phyloP scores from a whole-genome alignment of 2,329 filamentous ascomycete species.

The Cercospora sp. region DNA sequence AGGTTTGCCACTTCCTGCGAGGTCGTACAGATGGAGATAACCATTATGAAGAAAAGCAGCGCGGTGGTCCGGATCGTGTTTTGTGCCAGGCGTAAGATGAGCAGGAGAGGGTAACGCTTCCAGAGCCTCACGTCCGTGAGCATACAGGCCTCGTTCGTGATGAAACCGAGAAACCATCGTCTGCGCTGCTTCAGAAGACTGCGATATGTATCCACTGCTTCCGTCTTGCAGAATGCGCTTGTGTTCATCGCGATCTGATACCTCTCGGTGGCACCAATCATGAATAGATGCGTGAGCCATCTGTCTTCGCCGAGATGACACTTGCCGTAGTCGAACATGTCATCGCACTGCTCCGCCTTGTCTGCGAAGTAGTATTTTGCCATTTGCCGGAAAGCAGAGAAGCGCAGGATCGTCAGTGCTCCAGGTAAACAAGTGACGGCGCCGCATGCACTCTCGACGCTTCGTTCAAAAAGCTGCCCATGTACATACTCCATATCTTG shows the following conservation, averaged over 20 bases:
- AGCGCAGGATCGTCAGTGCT: slow-evolving; percentile 91
- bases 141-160: slow-evolving; percentile 98
- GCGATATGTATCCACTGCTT: slow-evolving; percentile 84
- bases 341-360: slow-evolving; percentile 91
- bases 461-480: slow-evolving; percentile 92
- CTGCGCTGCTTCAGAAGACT: slow-evolving; percentile 91
- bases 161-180: slow-evolving; percentile 94
- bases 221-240: slow-evolving; percentile 96
- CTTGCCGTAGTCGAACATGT: slow-evolving; percentile 95
- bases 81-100: slow-evolving; percentile 87
- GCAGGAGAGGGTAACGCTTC: slow-evolving; percentile 84
- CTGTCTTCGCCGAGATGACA: slow-evolving; percentile 93
- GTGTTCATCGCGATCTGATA: slow-evolving; percentile 99
- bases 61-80: slow-evolving; percentile 95
- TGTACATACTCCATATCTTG: slow-evolving; percentile 99
- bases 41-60: slow-evolving; percentile 90
- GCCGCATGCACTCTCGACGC: slow-evolving; percentile 90
- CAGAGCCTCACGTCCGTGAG: slow-evolving; percentile 90
- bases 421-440: slow-evolving; percentile 93
- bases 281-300: slow-evolving; percentile 97
- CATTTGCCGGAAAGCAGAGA: slow-evolving; percentile 95
- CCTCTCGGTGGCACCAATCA: slow-evolving; percentile 90
- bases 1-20: slow-evolving; percentile 75
- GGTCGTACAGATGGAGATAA: slow-evolving; percentile 81
- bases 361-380: slow-evolving; percentile 98